A percentile compares a stretch with the other conserved stretches of the same genome.
These are phyloP conservation scores for Nidularia sp. DNA, from an alignment of 768 basidiomycete genomes.

Conservation along the genomic window DNA sequence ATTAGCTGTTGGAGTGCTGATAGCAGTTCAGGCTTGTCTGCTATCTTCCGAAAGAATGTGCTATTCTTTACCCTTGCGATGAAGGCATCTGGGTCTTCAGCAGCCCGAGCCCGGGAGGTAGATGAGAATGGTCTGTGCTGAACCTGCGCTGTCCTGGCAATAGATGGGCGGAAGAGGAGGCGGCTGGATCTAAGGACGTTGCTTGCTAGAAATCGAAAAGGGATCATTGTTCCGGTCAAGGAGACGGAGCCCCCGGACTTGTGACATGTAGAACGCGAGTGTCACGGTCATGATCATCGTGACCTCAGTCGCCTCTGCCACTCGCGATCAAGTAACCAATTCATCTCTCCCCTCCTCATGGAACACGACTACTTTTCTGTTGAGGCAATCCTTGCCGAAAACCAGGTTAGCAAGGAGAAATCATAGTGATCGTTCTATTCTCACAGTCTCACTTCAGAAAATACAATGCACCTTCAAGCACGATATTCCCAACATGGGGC, in stretches of 20 bases:
- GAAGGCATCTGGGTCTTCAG: conserved; percentile 26
- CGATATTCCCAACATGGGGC: conserved; percentile 81
- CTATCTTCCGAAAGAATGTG: conserved; percentile 37
- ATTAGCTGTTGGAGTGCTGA: conserved; percentile 42
- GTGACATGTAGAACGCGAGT: no score
- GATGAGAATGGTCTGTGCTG: conserved; percentile 11
- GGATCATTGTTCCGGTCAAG: background rate
- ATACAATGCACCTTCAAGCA: conserved; percentile 91
- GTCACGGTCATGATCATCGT: no score
- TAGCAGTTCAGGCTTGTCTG: conserved; percentile 45
- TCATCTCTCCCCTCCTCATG: conserved; percentile 37
- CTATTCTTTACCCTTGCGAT: conserved; percentile 23
- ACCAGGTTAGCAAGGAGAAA: conserved; percentile 76
- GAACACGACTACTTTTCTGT: conserved; percentile 92
- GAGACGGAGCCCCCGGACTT: no score
- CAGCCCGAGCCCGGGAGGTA: conserved; percentile 16
- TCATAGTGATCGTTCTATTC: background rate
- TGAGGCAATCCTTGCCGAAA: conserved; percentile 87
- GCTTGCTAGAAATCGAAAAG: background rate
- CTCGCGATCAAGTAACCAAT: no score
- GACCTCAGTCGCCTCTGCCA: background rate
- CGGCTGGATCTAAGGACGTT: background rate
- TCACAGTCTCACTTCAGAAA: conserved; percentile 47
- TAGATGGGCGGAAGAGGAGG: background rate
- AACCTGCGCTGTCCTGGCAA: no score